phyloP scores from a whole-genome alignment of 306 rosid species.

The Coriaria nepalensis region DNA sequence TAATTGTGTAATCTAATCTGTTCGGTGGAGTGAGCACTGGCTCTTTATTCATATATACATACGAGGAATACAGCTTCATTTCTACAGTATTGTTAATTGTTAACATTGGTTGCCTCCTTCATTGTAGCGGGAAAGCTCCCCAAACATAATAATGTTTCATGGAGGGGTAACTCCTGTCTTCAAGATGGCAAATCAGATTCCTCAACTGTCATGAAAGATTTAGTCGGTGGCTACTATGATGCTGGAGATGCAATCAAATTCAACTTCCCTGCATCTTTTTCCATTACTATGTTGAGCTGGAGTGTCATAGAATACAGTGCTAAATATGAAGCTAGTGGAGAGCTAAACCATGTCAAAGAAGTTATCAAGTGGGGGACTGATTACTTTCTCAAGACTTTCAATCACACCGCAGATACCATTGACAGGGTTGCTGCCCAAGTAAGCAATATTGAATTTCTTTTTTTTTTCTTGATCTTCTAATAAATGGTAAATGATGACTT shows the following conservation, averaged over 20 bases:
- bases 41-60: too few species aligned
- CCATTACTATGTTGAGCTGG: conserved; percentile 95
- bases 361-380: conserved; percentile 90
- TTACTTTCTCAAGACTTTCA: conserved; percentile 89
- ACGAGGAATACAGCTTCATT: too few species aligned
- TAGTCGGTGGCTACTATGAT: conserved; percentile 82
- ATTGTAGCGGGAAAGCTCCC: conserved; percentile 84
- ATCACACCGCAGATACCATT: conserved; percentile 64
- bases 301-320: conserved; percentile 91
- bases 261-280: conserved; percentile 63
- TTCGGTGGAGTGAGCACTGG: too few species aligned
- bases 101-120: neutral
- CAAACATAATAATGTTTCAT: conserved; percentile 86
- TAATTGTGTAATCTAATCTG: too few species aligned
- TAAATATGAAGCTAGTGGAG: conserved; percentile 86
- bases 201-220: conserved; percentile 42
- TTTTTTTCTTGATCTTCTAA: neutral
- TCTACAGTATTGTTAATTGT: neutral
- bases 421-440: conserved; percentile 56
- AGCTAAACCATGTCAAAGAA: conserved; percentile 72
- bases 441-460: neutral
- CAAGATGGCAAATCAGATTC: conserved; percentile 45
- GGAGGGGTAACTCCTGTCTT: conserved; percentile 81
- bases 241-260: conserved; percentile 99
- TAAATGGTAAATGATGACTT: neutral